Evolutionary conservation across 306 rosid genomes (phyloP).

Genomic region (Prunus campanulata): DNA sequence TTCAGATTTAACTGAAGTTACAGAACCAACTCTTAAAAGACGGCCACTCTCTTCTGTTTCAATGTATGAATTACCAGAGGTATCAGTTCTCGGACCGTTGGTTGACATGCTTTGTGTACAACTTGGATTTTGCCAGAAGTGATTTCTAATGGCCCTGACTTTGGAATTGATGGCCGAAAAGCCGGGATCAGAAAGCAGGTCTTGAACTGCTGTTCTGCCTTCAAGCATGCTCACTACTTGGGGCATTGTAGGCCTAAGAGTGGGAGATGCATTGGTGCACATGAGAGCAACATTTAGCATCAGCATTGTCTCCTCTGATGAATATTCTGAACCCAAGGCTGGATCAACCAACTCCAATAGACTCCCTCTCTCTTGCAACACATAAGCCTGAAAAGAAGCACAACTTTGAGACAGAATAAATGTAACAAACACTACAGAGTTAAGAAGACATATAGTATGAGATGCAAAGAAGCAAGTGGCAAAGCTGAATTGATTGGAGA

Average conservation of each 20-base stretch:
- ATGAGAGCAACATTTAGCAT: slow-evolving; percentile 87
- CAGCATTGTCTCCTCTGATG: slow-evolving; percentile 65
- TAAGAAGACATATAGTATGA: neutral
- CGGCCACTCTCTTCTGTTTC: slow-evolving; percentile 42
- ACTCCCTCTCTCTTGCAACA: slow-evolving; percentile 82
- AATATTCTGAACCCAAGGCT: slow-evolving; percentile 67
- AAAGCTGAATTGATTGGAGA: no score
- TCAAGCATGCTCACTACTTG: slow-evolving; percentile 96
- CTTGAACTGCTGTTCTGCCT: slow-evolving; percentile 78
- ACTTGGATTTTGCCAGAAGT: slow-evolving; percentile 81
- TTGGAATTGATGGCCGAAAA: slow-evolving; percentile 64
- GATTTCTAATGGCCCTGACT: slow-evolving; percentile 53
- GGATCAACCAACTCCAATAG: slow-evolving; percentile 90
- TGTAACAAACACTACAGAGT: neutral
- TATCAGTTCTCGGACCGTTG: slow-evolving; percentile 38
- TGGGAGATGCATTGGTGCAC: slow-evolving; percentile 94
- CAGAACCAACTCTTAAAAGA: slow-evolving; percentile 25
- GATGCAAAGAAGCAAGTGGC: neutral
- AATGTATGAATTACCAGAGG: slow-evolving; percentile 36
- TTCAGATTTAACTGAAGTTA: slow-evolving; percentile 29
- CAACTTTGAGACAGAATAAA: neutral
- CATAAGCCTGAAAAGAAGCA: slow-evolving; percentile 62
- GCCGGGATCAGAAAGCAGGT: slow-evolving; percentile 72
- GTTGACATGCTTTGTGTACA: slow-evolving; percentile 57
- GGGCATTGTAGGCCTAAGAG: slow-evolving; percentile 80